Conservation (phyloP, 257 asterid genomes). For the Lavandula angustifolia region DNA sequence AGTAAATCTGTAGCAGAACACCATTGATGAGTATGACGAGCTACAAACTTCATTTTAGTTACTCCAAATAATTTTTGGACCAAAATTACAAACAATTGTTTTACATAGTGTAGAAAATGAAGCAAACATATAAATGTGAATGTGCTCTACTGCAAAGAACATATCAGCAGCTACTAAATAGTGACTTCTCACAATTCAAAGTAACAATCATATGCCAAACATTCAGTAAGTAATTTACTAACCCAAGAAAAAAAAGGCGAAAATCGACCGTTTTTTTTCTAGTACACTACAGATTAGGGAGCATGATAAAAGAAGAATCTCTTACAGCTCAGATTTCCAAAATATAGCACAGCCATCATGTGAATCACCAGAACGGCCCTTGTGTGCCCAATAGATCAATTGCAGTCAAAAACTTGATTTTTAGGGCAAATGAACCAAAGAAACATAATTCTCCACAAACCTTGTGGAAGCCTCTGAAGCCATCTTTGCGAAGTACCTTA, state of each 20-base stretch:
- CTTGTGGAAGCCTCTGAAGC: constrained; percentile 77
- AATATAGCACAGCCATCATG: constrained; percentile 86
- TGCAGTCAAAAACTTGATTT: constrained; percentile 32
- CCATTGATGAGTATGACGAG: neutral
- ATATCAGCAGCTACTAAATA: neutral
- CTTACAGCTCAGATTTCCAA: constrained; percentile 73
- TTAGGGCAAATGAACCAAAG: constrained; percentile 24
- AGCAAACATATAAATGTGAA: constrained; percentile 16
- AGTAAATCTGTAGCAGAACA: constrained; percentile 53
- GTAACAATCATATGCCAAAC: constrained; percentile 23
- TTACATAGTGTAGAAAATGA: neutral
- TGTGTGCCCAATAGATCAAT: constrained; percentile 30
- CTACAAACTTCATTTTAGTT: constrained; percentile 14
- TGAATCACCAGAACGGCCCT: constrained; percentile 83
- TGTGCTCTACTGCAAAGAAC: neutral
- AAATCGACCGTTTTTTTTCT: constrained; percentile 5
- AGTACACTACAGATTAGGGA: neutral
- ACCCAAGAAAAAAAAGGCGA: neutral
- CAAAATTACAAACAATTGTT: constrained; percentile 4
- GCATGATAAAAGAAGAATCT: constrained; percentile 27
- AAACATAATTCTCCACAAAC: constrained; percentile 37
- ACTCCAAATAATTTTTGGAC: constrained; percentile 5
- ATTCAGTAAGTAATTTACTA: constrained; percentile 1
- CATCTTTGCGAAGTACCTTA: constrained; percentile 58
- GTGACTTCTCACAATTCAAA: constrained; percentile 20